Evolutionary conservation across 2,329 filamentous ascomycete species (phyloP), one percentile per base, ranked within the genome.

Genomic region (Ophiostoma quercus): DNA sequence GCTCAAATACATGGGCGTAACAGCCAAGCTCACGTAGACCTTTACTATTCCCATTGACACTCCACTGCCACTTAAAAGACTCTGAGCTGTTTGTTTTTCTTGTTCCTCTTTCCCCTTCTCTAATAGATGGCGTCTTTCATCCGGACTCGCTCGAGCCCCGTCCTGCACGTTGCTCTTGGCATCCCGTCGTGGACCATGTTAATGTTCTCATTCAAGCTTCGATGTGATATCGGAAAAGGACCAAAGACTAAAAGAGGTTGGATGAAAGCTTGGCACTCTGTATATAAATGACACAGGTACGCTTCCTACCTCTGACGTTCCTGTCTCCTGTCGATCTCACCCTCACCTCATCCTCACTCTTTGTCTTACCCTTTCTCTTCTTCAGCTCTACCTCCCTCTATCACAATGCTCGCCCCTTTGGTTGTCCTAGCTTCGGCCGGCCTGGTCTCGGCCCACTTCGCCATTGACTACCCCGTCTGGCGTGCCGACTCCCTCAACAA

Each of bases 401-500:
- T 39, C 74, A 77, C 77, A 71, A 74, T 73, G 70, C 32, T 67
- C 14, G 32, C 76, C 43, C 68, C 80, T 74, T 62, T 77, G 70
- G 72, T 76, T 68, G 71, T 82, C 73, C 77, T 79, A 39, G 76
- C 77, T 43, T 75, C 76, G 25, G 75, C 74, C 43, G 77, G 79
- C 60, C 74, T 80, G 39, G 80, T 77, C 47, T 75, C 79, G 29
- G 84, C 83, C 57, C 84, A 86, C 76, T 86, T 84, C 75, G 77
- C 77, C 57, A 75, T 86, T 70, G 74, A 75, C 14, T 84, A 83
- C 74, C 84, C 84, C 3, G 67, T 75, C 2, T 84, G 82, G 84
- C 80, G 84, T 71, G 80, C 78, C 70, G 79, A 85, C 75, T 83
- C 82, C 0, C 79, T 86, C 57, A 73, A 77, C 25, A 77, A 75